phyloP scores from a whole-genome alignment of 768 basidiomycete species.

The Russula ochroleuca region DNA sequence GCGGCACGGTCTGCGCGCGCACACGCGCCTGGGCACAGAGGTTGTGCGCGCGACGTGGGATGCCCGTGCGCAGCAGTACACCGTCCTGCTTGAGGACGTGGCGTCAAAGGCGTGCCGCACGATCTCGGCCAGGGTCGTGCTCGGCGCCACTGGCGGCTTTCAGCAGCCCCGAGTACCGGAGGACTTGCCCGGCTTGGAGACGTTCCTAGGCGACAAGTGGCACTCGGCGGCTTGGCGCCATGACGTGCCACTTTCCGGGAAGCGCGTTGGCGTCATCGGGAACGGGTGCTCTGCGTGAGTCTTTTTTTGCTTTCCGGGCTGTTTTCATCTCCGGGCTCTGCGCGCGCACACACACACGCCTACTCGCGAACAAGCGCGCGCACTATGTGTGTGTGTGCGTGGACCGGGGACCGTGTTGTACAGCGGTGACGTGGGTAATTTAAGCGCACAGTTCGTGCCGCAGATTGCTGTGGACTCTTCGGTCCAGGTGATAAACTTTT shows the following conservation, averaged over 20 bases:
- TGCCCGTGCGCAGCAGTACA: slow-evolving; percentile 28
- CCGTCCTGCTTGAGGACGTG: slow-evolving; percentile 29
- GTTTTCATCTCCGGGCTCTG: background rate
- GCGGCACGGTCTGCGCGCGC: slow-evolving; percentile 27
- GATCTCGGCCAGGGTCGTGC: slow-evolving; percentile 30
- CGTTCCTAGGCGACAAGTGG: slow-evolving; percentile 48
- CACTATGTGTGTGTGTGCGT: background rate
- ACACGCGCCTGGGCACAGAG: slow-evolving; percentile 31
- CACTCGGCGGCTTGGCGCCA: slow-evolving; percentile 57
- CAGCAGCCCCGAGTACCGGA: slow-evolving; percentile 31
- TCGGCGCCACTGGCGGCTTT: slow-evolving; percentile 33
- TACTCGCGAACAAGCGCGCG: background rate
- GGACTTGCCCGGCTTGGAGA: slow-evolving; percentile 29
- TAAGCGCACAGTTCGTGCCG: slow-evolving; percentile 58
- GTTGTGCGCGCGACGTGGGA: slow-evolving; percentile 36
- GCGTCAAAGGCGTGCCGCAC: slow-evolving; percentile 5
- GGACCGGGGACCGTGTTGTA: background rate
- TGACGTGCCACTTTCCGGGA: slow-evolving; percentile 48
- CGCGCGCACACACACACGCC: background rate
- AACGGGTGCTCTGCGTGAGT: slow-evolving; percentile 56
- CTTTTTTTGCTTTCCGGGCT: background rate
- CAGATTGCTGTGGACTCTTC: slow-evolving; percentile 47
- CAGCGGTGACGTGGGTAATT: slow-evolving; percentile 2
- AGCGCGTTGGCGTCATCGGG: slow-evolving; percentile 57
- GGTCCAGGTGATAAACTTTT: slow-evolving; percentile 51